Evolutionary conservation across 2,329 filamentous ascomycete genomes (phyloP).

Genomic region (Penicillium sp.): DNA sequence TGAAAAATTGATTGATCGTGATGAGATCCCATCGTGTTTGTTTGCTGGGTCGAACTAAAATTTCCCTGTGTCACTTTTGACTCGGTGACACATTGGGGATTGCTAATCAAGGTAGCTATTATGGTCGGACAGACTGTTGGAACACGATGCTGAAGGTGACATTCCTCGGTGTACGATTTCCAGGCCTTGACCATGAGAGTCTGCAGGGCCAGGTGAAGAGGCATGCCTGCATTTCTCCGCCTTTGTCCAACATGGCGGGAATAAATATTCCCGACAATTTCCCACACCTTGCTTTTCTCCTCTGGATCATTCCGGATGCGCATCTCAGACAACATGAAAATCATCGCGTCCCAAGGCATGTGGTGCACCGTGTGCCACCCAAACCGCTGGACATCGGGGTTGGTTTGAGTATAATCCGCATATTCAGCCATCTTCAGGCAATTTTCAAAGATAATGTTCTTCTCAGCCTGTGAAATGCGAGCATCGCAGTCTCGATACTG

Average conservation of each 20-base stretch:
- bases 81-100: not conserved
- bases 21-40: not conserved
- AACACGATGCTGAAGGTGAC: conserved; percentile 13
- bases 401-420: conserved; percentile 29
- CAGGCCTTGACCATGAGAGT: conserved; percentile 30
- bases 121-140: conserved; percentile 24
- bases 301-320: conserved; percentile 37
- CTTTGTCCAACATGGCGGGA: conserved; percentile 37
- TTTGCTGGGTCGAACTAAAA: not conserved
- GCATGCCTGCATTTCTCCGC: conserved; percentile 11
- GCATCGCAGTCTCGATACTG: conserved; percentile 27
- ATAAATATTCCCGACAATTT: conserved; percentile 46
- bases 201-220: conserved; percentile 26
- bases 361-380: conserved; percentile 50
- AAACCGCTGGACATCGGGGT: conserved; percentile 42
- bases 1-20: not conserved
- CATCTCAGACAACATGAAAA: conserved; percentile 51
- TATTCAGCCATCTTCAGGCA: conserved; percentile 36
- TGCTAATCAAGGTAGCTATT: conserved; percentile 12
- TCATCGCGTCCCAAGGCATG: conserved; percentile 55
- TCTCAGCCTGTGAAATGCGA: conserved; percentile 21
- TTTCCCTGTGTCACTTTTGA: not conserved
- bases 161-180: conserved; percentile 26
- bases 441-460: conserved; percentile 31
- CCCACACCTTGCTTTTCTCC: conserved; percentile 46